These are phyloP conservation scores for Elaphomyces granulatus DNA, from an alignment of 495 filamentous ascomycete genomes.

Conservation along the genomic window DNA sequence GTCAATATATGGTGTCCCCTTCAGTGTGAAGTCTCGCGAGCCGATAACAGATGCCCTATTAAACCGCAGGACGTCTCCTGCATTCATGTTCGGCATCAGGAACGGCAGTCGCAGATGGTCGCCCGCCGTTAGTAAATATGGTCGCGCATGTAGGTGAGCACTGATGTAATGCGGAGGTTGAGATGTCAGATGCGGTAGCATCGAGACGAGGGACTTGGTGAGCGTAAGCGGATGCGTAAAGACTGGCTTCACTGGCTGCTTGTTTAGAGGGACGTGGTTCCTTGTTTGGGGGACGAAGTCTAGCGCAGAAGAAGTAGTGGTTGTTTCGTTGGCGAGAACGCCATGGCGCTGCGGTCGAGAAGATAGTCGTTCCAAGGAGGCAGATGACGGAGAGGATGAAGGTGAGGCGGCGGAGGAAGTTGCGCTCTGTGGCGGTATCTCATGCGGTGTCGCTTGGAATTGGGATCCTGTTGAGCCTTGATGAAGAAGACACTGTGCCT, in stretches of 20 bases:
- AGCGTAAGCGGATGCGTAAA: constrained; percentile 29
- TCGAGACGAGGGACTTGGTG: constrained; percentile 42
- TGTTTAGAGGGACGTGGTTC: constrained; percentile 16
- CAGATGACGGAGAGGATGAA: background rate
- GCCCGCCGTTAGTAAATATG: constrained; percentile 81
- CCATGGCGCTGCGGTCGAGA: background rate
- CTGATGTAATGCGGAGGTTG: constrained; percentile 79
- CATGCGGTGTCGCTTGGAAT: constrained; percentile 12
- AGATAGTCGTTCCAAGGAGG: constrained; percentile 9
- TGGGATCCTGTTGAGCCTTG: constrained; percentile 10
- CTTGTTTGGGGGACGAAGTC: constrained; percentile 5
- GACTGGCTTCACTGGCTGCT: constrained; percentile 23
- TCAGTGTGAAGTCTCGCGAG: constrained; percentile 78
- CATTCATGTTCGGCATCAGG: constrained; percentile 65
- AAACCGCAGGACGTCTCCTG: constrained; percentile 74
- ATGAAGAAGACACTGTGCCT: constrained; percentile 19
- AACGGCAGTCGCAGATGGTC: constrained; percentile 91
- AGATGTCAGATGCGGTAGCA: constrained; percentile 61
- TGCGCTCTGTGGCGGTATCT: constrained; percentile 19
- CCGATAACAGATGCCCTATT: constrained; percentile 69
- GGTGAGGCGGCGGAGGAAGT: constrained; percentile 14
- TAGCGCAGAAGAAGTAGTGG: constrained; percentile 6
- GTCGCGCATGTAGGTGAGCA: constrained; percentile 69
- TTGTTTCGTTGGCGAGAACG: background rate
- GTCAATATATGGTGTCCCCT: constrained; percentile 64